Evolutionary conservation across 371 early-diverging fungal genomes (phyloP).

Genomic region (Rhizopus arrhizus): DNA sequence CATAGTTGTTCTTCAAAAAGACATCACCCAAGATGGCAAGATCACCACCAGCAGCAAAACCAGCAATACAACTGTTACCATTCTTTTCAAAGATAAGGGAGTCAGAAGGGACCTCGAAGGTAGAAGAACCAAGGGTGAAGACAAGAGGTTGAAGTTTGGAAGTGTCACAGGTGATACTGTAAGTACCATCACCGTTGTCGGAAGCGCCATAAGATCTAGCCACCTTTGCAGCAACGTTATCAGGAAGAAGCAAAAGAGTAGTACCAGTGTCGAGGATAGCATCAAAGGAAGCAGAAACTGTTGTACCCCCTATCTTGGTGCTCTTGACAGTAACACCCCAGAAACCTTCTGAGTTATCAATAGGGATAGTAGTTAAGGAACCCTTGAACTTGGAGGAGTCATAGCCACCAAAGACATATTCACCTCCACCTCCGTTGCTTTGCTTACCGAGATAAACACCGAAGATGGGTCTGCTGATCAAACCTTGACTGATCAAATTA

Average conservation of each 20-base stretch:
- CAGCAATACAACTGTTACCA: constrained; percentile 19
- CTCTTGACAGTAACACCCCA: constrained; percentile 53
- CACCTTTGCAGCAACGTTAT: constrained; percentile 36
- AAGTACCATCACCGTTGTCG: constrained; percentile 35
- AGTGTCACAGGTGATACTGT: constrained; percentile 25
- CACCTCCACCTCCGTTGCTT: constrained; percentile 44
- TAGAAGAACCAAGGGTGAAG: constrained; percentile 23
- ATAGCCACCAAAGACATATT: constrained; percentile 53
- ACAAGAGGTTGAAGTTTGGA: constrained; percentile 21
- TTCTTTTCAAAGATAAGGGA: constrained; percentile 23
- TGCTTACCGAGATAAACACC: constrained; percentile 40
- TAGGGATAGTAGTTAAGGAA: constrained; percentile 51
- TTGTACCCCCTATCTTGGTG: constrained; percentile 17
- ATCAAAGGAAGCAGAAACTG: constrained; percentile 15
- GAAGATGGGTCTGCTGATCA: constrained; percentile 39
- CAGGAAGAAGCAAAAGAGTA: constrained; percentile 58
- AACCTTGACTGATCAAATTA: constrained; percentile 45
- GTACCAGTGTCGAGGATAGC: constrained; percentile 71
- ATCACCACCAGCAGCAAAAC: constrained; percentile 20
- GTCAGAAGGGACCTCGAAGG: constrained; percentile 25
- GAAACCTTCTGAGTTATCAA: constrained; percentile 43
- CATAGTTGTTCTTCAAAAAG: constrained; percentile 51
- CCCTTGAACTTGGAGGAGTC: constrained; percentile 49
- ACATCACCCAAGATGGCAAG: constrained; percentile 47
- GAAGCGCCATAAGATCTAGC: constrained; percentile 26